Percentiles rank a stretch among this genome's conserved stretches.
phyloP scores from a whole-genome alignment of 1,139 yeast genomes.

The Hansenula sp. region DNA sequence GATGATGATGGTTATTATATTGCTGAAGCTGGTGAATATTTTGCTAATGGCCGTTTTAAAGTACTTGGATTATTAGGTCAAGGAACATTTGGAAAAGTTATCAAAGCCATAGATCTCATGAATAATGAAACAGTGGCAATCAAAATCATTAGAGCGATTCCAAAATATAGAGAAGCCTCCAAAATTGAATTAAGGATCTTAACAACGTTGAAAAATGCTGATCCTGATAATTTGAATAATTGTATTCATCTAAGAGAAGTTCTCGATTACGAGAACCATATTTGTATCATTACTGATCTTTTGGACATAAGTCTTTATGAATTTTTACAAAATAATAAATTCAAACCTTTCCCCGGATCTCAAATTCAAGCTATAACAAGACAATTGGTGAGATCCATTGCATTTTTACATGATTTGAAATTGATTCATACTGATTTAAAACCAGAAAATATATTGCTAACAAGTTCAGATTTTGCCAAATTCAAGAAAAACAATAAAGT shows the following conservation, averaged over 20 bases:
- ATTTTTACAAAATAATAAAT: conserved; percentile 73
- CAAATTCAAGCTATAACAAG: conserved; percentile 89
- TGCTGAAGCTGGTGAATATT: conserved; percentile 52
- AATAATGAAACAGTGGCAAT: conserved; percentile 75
- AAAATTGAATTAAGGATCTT: conserved; percentile 76
- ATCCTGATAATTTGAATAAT: conserved; percentile 63
- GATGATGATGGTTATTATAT: conserved; percentile 87
- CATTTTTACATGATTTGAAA: conserved; percentile 84
- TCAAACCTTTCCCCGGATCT: conserved; percentile 70
- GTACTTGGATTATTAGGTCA: conserved; percentile 79
- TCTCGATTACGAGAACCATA: conserved; percentile 90
- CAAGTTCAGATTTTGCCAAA: conserved; percentile 46
- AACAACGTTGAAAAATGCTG: conserved; percentile 72
- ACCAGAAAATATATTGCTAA: conserved; percentile 88
- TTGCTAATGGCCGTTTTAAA: conserved; percentile 65
- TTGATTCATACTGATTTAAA: conserved; percentile 92
- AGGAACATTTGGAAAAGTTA: conserved; percentile 97
- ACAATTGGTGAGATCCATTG: conserved; percentile 81
- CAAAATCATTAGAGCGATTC: conserved; percentile 80
- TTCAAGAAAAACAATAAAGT: conserved; percentile 36
- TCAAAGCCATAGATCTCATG: conserved; percentile 56
- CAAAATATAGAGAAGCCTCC: conserved; percentile 81
- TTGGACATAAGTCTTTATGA: conserved; percentile 85
- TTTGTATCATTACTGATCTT: conserved; percentile 88
- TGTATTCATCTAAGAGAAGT: conserved; percentile 82